Conservation (phyloP, 805 yeast genomes). For the Suhomyces sp. region DNA sequence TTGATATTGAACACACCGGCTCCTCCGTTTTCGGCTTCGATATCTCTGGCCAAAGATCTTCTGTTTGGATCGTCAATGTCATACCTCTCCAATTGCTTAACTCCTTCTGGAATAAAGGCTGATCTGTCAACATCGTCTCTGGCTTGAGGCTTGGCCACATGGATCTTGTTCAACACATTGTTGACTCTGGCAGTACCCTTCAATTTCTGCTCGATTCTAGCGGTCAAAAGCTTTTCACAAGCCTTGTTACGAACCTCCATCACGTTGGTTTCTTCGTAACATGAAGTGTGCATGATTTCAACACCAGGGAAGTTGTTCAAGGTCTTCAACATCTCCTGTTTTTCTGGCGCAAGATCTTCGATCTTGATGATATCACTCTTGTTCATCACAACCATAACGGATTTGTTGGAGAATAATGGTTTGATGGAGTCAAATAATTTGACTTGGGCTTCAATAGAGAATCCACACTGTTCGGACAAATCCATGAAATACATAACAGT, state of each 20-base stretch:
- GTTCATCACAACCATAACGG: conserved; percentile 93
- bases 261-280: conserved; percentile 90
- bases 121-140: conserved; percentile 84
- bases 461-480: conserved; percentile 98
- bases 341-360: conserved; percentile 77
- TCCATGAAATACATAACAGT: conserved; percentile 98
- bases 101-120: conserved; percentile 80
- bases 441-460: conserved; percentile 95
- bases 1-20: conserved; percentile 97
- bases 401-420: conserved; percentile 94
- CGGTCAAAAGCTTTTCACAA: conserved; percentile 91
- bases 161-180: conserved; percentile 90
- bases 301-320: conserved; percentile 71
- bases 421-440: conserved; percentile 94
- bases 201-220: conserved; percentile 94
- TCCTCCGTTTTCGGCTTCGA: conserved; percentile 95
- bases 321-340: conserved; percentile 66
- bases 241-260: conserved; percentile 96
- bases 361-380: conserved; percentile 87
- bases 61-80: conserved; percentile 80
- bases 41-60: conserved; percentile 76
- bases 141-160: conserved; percentile 84
- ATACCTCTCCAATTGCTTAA: conserved; percentile 57
- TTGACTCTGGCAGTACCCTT: conserved; percentile 87
- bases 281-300: conserved; percentile 89